Base-by-base conservation (phyloP, 2,329 filamentous ascomycete species). In the Colletotrichum sp. region DNA sequence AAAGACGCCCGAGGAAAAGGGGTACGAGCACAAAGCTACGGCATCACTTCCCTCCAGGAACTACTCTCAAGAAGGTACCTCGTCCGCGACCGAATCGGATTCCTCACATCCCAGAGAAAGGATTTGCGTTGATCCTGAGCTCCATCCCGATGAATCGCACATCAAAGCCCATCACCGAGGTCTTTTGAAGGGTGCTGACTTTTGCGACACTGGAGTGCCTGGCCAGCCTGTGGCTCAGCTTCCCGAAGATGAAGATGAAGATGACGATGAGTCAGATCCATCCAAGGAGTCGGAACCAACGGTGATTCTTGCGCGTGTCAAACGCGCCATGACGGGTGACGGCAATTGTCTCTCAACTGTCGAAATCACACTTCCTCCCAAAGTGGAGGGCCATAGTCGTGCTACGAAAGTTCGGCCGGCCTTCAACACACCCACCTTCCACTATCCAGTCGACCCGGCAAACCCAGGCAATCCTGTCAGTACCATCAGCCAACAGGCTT, bases 321-420 rank as follows among this genome's bases (percentile, higher is more conserved):
- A 79, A 67, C 77, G 66, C 3, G 44, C 73, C 28, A 69, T 78
- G 69, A 71, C 76, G 16, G 66, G 71, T 36, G 78, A 76, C 26
- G 77, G 76, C 28, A n/a, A 72, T 8, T 72, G 75, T n/a, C 67
- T 72, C 8, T 75, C 68, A 4, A 70, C 67, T 5, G 76, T 78
- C 18, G 60, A 69, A 59, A 71, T 79, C 15, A 49, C 77, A 5
- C 52, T 77, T 36, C 76, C 79, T 49, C 70, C 63, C 36, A 72
- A 77, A 24, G 67, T 28, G 21, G 55, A 70, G n/a, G 81, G 78
- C 8, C 80, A 82, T 30, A 79, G 71, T 55, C 78, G 74, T 32
- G 71, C 76, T 12, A 78, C 79, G 18, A 83, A 84, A 39, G 77
- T 80, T 34, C 80, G 79, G 6, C 82, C 83, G 16, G 78, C 78